Evolutionary conservation across 805 yeast species (phyloP).

Genomic region (Yarrowia bubula): DNA sequence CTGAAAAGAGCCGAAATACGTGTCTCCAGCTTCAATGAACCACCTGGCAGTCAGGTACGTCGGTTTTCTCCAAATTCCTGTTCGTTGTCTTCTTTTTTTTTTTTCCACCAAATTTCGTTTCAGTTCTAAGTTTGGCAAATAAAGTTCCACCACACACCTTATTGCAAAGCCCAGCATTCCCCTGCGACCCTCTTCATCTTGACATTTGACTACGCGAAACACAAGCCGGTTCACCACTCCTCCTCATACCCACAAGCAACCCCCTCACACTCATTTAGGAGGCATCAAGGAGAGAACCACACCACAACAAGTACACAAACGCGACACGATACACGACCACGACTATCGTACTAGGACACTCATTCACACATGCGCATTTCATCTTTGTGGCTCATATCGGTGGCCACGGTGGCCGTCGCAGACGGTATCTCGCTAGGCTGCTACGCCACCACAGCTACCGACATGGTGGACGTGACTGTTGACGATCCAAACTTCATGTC

Average conservation of each 20-base stretch:
- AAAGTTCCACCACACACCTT: not conserved
- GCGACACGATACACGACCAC: too few species aligned
- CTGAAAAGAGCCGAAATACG: too few species aligned
- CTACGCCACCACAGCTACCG: conserved; percentile 1
- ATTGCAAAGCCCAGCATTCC: conserved; percentile 16
- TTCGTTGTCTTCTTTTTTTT: too few species aligned
- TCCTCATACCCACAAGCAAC: conserved; percentile 34
- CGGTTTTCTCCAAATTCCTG: too few species aligned
- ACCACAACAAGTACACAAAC: not conserved
- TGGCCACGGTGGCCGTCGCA: conserved; percentile 2
- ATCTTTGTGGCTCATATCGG: not conserved
- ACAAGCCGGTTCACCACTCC: not conserved
- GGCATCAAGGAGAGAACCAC: too few species aligned
- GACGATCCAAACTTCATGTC: not conserved
- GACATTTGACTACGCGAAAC: conserved; percentile 5
- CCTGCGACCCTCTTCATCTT: conserved; percentile 20
- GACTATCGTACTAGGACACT: not conserved
- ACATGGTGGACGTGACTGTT: not conserved
- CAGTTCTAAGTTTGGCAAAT: too few species aligned
- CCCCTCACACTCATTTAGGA: conserved; percentile 35
- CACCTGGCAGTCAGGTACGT: too few species aligned
- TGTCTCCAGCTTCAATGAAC: too few species aligned
- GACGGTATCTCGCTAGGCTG: conserved; percentile 16
- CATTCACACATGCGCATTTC: not conserved
- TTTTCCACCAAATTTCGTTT: too few species aligned